Percentiles rank a stretch among this genome's conserved stretches.
phyloP scores from a whole-genome alignment of 2,329 filamentous ascomycete species.

The Paraconiothyrium brasiliense region DNA sequence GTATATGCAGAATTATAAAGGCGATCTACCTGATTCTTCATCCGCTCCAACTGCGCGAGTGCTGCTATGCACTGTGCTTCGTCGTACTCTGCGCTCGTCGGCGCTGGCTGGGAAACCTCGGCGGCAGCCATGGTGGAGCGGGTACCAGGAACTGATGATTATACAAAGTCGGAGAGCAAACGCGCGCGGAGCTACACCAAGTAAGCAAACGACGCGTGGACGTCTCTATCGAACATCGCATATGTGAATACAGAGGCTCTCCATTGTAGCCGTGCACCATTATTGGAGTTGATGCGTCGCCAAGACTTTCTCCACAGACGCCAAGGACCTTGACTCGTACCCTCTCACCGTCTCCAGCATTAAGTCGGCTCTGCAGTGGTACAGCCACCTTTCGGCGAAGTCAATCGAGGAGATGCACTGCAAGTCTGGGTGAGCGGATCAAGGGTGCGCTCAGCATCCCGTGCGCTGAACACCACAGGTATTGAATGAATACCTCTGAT shows the following conservation, averaged over 20 bases:
- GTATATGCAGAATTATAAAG: background rate
- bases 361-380: too few species aligned
- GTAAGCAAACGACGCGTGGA: background rate
- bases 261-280: background rate
- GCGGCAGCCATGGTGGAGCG: constrained; percentile 9
- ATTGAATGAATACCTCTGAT: too few species aligned
- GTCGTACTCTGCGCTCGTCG: constrained; percentile 41
- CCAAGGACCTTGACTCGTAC: too few species aligned
- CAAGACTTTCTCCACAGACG: background rate
- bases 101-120: background rate
- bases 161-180: background rate
- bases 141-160: background rate
- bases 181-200: too few species aligned
- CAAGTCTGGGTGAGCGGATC: too few species aligned
- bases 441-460: too few species aligned
- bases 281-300: background rate
- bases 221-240: background rate
- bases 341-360: too few species aligned
- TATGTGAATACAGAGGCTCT: constrained; percentile 8
- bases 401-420: too few species aligned
- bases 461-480: too few species aligned
- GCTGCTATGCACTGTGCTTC: constrained; percentile 53
- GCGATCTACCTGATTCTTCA: constrained; percentile 53
- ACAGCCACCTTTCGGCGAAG: too few species aligned
- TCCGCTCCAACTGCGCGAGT: constrained; percentile 55